Evolutionary conservation across 2,329 filamentous ascomycete genomes (phyloP).

Genomic region (Nigrograna mackinnonii): DNA sequence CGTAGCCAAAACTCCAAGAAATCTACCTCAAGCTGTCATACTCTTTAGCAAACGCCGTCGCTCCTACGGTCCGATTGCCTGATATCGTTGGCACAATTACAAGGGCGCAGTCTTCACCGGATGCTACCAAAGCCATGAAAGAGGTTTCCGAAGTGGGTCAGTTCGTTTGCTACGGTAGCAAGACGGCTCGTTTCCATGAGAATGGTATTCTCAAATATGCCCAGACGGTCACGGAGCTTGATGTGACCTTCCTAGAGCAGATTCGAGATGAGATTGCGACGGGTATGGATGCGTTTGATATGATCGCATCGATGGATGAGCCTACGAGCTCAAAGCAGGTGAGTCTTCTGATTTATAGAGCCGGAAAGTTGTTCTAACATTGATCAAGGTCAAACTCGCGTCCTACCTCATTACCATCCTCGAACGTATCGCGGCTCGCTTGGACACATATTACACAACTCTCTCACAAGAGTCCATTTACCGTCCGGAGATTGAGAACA

Average conservation of each 20-base stretch:
- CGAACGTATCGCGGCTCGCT: constrained; percentile 55
- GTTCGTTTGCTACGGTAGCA: constrained; percentile 54
- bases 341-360: not conserved
- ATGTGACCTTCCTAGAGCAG: constrained; percentile 21
- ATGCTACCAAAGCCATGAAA: constrained; percentile 51
- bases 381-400: constrained; percentile 41
- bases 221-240: constrained; percentile 18
- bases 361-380: not conserved
- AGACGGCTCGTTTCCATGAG: constrained; percentile 20
- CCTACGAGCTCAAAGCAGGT: constrained; percentile 15
- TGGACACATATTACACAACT: constrained; percentile 57
- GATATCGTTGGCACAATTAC: constrained; percentile 50
- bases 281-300: constrained; percentile 24
- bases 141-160: constrained; percentile 56
- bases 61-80: constrained; percentile 40
- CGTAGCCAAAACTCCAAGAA: constrained; percentile 52
- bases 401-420: constrained; percentile 54
- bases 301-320: constrained; percentile 18
- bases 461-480: constrained; percentile 55
- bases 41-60: constrained; percentile 48
- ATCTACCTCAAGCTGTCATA: constrained; percentile 59
- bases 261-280: constrained; percentile 18
- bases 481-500: constrained; percentile 55
- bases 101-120: constrained; percentile 48
- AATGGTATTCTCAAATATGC: constrained; percentile 21